These are phyloP conservation scores for Sabuloglossum arenarium DNA, from an alignment of 495 filamentous ascomycete genomes.

Conservation along the genomic window DNA sequence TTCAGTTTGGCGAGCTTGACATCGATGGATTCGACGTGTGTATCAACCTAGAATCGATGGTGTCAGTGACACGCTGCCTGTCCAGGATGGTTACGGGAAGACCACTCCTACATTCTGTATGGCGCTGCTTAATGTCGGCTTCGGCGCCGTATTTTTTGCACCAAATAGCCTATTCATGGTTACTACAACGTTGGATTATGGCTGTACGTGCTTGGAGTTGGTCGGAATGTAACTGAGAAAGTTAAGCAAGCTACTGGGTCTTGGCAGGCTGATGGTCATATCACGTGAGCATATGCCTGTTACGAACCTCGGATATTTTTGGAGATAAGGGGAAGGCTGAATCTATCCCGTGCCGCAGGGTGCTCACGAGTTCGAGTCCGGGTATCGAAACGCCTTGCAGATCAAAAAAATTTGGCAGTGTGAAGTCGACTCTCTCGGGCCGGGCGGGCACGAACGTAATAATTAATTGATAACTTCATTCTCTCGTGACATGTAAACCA, in stretches of 20 bases:
- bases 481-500: not conserved
- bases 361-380: not conserved
- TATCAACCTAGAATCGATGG: conserved; percentile 41
- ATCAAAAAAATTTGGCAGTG: not conserved
- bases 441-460: not conserved
- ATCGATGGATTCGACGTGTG: conserved; percentile 72
- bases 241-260: no score
- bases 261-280: no score
- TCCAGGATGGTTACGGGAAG: not conserved
- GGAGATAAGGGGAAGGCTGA: not conserved
- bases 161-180: conserved; percentile 94
- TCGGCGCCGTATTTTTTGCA: conserved; percentile 67
- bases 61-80: not conserved
- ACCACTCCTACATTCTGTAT: conserved; percentile 47
- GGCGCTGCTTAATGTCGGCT: conserved; percentile 71
- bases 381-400: not conserved
- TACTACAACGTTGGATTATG: not conserved
- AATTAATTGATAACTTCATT: not conserved
- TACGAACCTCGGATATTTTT: not conserved
- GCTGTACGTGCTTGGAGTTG: no score
- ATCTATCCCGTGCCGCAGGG: not conserved
- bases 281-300: not conserved
- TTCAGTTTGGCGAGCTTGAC: conserved; percentile 86
- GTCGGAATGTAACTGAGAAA: no score
- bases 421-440: not conserved